phyloP scores from a whole-genome alignment of 805 yeast genomes.

The Sugiyamaella chiloensis region DNA sequence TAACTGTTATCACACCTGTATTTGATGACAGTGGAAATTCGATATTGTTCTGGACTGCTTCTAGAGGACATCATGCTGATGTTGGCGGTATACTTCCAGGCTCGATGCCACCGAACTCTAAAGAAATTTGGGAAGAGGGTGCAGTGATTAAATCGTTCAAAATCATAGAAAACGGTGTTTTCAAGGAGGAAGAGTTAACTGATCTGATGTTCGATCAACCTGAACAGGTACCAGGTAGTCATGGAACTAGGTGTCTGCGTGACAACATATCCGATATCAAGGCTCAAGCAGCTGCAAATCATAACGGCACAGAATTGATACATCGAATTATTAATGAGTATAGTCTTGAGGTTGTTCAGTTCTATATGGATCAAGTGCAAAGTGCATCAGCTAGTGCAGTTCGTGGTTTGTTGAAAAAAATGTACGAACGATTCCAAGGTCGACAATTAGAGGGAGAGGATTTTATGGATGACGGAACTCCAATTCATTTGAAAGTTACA shows the following conservation, averaged over 20 bases:
- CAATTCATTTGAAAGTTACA: constrained; percentile 25
- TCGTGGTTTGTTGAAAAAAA: constrained; percentile 45
- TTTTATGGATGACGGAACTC: constrained; percentile 36
- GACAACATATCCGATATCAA: constrained; percentile 83
- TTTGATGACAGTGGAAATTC: constrained; percentile 51
- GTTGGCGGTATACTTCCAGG: constrained; percentile 93
- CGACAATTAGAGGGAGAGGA: constrained; percentile 27
- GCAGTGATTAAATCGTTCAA: constrained; percentile 79
- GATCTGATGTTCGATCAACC: constrained; percentile 67
- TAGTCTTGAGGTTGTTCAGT: constrained; percentile 54
- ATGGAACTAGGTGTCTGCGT: constrained; percentile 79
- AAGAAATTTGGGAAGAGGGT: constrained; percentile 83
- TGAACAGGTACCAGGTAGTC: constrained; percentile 76
- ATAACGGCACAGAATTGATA: constrained; percentile 72
- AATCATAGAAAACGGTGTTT: constrained; percentile 65
- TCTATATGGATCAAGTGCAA: constrained; percentile 80
- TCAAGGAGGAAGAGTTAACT: constrained; percentile 69
- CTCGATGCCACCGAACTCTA: constrained; percentile 91
- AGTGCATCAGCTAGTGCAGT: constrained; percentile 73
- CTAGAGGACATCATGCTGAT: constrained; percentile 95
- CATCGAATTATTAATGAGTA: constrained; percentile 59
- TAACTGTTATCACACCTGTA: constrained; percentile 90
- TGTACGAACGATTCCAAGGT: constrained; percentile 39
- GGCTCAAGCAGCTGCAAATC: constrained; percentile 87
- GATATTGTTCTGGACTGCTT: constrained; percentile 83